Conservation (phyloP, 2,329 filamentous ascomycete species). For the Colletotrichum salicis region DNA sequence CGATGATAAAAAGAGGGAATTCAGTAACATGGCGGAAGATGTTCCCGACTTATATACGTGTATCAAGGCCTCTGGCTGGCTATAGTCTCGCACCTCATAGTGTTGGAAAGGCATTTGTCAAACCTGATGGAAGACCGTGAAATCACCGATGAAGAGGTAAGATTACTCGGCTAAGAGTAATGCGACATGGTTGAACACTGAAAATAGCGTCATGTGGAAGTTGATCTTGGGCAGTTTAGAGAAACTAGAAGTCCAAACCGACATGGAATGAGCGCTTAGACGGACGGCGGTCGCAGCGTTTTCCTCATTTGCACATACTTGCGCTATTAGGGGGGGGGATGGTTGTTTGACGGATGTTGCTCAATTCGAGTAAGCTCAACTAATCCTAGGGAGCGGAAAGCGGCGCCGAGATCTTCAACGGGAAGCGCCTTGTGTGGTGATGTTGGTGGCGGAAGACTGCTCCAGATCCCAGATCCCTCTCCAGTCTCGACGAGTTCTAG, state of each 20-base stretch:
- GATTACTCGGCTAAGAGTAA: neutral
- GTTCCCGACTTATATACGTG: neutral
- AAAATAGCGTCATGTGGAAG: neutral
- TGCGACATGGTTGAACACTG: neutral
- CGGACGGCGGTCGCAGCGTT: too few relatives aligned
- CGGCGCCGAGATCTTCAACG: too few relatives aligned
- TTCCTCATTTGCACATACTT: neutral
- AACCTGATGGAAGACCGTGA: neutral
- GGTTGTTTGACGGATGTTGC: neutral
- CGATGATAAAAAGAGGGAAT: neutral
- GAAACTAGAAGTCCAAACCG: neutral
- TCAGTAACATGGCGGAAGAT: neutral
- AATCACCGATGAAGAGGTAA: neutral
- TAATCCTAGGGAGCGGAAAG: neutral
- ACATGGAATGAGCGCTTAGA: too few relatives aligned
- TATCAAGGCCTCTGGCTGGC: neutral
- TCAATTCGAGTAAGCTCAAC: neutral
- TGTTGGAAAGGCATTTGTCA: neutral
- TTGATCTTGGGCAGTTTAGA: too few relatives aligned
- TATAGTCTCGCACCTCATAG: neutral
- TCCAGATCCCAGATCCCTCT: too few relatives aligned
- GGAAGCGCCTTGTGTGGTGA: neutral
- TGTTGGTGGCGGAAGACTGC: neutral
- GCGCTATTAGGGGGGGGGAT: slow-evolving; percentile 1
- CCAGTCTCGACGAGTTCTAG: too few relatives aligned